Evolutionary conservation across 345 rosid genomes (phyloP).

Genomic region (Syzygium aromaticum): DNA sequence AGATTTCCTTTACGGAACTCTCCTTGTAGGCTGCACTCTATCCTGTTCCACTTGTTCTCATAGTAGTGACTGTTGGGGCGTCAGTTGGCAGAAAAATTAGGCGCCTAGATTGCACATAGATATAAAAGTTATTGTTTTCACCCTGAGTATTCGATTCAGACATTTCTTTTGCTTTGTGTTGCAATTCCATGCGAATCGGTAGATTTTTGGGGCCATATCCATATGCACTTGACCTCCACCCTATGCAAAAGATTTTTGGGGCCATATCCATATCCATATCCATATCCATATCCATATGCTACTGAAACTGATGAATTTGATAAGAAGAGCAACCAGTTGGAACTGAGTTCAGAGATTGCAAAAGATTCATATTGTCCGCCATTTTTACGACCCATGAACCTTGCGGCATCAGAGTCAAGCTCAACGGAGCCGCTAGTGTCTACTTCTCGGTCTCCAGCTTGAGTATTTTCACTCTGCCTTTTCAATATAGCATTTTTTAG

Average conservation of each 20-base stretch:
- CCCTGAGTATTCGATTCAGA: not conserved
- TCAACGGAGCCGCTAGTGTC: constrained; percentile 35
- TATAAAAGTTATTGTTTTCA: not conserved
- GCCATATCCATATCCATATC: too few relatives aligned
- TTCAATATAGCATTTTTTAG: not conserved
- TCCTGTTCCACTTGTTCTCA: not conserved
- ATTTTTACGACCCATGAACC: constrained; percentile 31
- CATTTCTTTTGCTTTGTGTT: not conserved
- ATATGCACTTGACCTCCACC: not conserved
- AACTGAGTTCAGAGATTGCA: constrained; percentile 36
- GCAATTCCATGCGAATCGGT: not conserved
- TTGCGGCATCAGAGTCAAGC: constrained; percentile 19
- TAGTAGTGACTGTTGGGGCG: not conserved
- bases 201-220: not conserved
- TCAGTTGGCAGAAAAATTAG: not conserved
- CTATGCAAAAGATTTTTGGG: too few relatives aligned
- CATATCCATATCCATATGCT: too few relatives aligned
- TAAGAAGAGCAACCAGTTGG: constrained; percentile 34
- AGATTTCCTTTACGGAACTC: not conserved
- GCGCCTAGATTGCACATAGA: not conserved
- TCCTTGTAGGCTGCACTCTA: not conserved
- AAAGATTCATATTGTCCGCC: constrained; percentile 45
- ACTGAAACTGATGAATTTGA: constrained; percentile 68
- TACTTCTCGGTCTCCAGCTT: constrained; percentile 1
- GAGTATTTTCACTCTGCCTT: not conserved